Conservation (phyloP, 371 early-diverging fungal species). For the Rhizopus arrhizus region DNA sequence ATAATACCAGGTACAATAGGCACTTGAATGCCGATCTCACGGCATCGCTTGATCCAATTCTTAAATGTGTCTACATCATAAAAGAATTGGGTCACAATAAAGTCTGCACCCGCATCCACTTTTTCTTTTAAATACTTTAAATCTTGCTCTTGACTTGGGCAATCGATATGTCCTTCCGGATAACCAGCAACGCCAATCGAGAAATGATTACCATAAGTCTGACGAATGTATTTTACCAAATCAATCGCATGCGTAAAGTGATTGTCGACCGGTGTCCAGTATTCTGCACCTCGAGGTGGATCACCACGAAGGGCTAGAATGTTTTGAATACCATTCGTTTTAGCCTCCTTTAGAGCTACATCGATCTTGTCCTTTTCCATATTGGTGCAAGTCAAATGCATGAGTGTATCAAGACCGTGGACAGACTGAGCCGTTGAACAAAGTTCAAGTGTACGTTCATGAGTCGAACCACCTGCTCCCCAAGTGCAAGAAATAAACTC, state of each 20-base stretch:
- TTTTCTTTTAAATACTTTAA: slow-evolving; percentile 79
- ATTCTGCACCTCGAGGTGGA: slow-evolving; percentile 78
- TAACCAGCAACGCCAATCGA: slow-evolving; percentile 96
- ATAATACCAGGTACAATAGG: slow-evolving; percentile 95
- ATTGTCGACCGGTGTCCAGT: slow-evolving; percentile 78
- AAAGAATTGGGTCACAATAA: slow-evolving; percentile 92
- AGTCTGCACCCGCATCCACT: slow-evolving; percentile 92
- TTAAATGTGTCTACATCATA: slow-evolving; percentile 81
- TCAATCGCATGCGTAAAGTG: slow-evolving; percentile 87
- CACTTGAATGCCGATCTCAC: slow-evolving; percentile 69
- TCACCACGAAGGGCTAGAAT: slow-evolving; percentile 95
- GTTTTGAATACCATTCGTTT: slow-evolving; percentile 86
- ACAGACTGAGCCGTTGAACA: slow-evolving; percentile 84
- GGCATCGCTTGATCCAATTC: slow-evolving; percentile 75
- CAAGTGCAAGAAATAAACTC: slow-evolving; percentile 94
- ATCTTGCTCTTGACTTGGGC: slow-evolving; percentile 50
- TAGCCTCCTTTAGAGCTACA: slow-evolving; percentile 80
- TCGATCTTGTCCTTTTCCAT: slow-evolving; percentile 91
- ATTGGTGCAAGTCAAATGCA: slow-evolving; percentile 98
- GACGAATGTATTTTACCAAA: slow-evolving; percentile 88
- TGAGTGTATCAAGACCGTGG: slow-evolving; percentile 86
- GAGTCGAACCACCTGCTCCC: slow-evolving; percentile 94
- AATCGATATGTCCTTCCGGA: slow-evolving; percentile 93
- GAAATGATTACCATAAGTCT: slow-evolving; percentile 88
- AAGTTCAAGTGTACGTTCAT: slow-evolving; percentile 81